These are phyloP conservation scores for Pseudogymnoascus sp. DNA, from an alignment of 2,329 filamentous ascomycete species.

Conservation along the genomic window DNA sequence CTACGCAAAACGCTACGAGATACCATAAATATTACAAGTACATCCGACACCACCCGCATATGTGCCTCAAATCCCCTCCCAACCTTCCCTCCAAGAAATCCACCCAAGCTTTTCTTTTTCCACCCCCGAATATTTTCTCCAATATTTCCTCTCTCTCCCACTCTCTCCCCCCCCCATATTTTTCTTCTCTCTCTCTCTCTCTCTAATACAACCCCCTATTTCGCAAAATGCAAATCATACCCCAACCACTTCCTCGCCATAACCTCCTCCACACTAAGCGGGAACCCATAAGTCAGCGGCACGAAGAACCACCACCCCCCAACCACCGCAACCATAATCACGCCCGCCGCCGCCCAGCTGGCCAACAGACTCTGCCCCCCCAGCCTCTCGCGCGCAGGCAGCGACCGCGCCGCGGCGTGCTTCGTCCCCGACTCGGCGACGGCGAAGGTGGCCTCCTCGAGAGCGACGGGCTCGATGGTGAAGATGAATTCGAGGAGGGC, in stretches of 20 bases:
- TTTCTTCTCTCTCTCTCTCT: too few species aligned
- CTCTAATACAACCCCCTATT: constrained; percentile 42
- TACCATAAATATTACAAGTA: background rate
- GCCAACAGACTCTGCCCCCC: constrained; percentile 67
- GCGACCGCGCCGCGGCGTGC: constrained; percentile 41
- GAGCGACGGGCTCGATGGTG: constrained; percentile 67
- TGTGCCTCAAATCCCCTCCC: background rate
- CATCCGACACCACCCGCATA: background rate
- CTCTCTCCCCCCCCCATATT: background rate
- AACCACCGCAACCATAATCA: constrained; percentile 59
- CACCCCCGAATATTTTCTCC: background rate
- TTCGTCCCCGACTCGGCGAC: constrained; percentile 40
- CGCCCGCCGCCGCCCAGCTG: constrained; percentile 68
- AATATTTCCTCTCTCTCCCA: background rate
- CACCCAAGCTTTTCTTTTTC: background rate
- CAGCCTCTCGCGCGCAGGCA: constrained; percentile 75
- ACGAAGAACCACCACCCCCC: constrained; percentile 90
- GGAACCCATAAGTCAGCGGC: constrained; percentile 90
- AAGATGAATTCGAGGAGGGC: constrained; percentile 94
- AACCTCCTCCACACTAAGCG: constrained; percentile 70
- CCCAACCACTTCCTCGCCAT: constrained; percentile 86
- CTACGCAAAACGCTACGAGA: background rate
- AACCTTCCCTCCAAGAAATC: background rate
- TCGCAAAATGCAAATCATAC: constrained; percentile 97
- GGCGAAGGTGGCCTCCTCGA: constrained; percentile 43